phyloP scores from a whole-genome alignment of 2,329 filamentous ascomycete species.

The Tolypocladium cylindrosporum region DNA sequence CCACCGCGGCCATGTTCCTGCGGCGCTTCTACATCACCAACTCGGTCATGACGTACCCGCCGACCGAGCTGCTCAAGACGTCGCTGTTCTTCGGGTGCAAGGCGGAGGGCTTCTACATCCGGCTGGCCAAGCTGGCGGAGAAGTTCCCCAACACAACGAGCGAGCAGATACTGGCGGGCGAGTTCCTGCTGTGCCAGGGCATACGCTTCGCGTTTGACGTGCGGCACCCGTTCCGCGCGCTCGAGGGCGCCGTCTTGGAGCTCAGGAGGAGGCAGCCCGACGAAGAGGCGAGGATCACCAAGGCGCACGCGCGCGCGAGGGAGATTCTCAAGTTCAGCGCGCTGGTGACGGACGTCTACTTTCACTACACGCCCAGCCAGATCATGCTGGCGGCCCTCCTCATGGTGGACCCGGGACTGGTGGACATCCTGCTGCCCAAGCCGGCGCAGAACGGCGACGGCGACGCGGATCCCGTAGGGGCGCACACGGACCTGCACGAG shows the following conservation, averaged over 20 bases:
- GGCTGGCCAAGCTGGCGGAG: conserved; percentile 53
- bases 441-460: conserved; percentile 21
- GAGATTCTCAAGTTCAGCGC: conserved; percentile 70
- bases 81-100: conserved; percentile 91
- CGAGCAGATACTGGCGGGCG: conserved; percentile 79
- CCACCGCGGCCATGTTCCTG: conserved; percentile 78
- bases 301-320: conserved; percentile 64
- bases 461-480: conserved; percentile 11
- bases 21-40: conserved; percentile 94
- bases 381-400: conserved; percentile 79
- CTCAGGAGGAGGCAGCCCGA: conserved; percentile 58
- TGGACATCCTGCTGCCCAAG: conserved; percentile 35
- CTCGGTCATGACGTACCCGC: conserved; percentile 92
- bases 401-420: conserved; percentile 60
- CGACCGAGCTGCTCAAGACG: conserved; percentile 78
- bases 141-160: conserved; percentile 61
- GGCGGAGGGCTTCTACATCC: conserved; percentile 74
- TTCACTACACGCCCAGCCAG: conserved; percentile 88
- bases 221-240: conserved; percentile 75
- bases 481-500: conserved; percentile 23
- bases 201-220: conserved; percentile 92
- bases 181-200: conserved; percentile 87
- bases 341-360: conserved; percentile 88
- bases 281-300: conserved; percentile 39
- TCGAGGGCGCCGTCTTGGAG: conserved; percentile 82